Percentiles rank a stretch among this genome's conserved stretches.
Evolutionary conservation across 75 land plant species (phyloP).

Genomic region (Cupressus sempervirens): DNA sequence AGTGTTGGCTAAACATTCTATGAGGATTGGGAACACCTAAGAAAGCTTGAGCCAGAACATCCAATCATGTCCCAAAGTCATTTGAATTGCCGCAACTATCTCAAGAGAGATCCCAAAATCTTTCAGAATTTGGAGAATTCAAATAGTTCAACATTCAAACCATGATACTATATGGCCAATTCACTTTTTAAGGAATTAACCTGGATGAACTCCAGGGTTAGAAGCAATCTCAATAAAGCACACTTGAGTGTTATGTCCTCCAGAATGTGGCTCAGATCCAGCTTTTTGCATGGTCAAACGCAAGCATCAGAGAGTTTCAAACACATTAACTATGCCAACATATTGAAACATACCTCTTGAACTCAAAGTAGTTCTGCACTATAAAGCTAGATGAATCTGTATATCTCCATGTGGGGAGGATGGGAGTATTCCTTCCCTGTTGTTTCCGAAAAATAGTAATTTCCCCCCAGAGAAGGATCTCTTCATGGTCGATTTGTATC

Average conservation of each 20-base stretch:
- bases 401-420: slow-evolving; percentile 4
- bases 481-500: slow-evolving; percentile 3
- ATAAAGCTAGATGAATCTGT: neutral
- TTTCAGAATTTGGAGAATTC: neutral
- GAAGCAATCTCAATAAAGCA: neutral
- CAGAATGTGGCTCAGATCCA: neutral
- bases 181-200: neutral
- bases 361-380: neutral
- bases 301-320: slow-evolving; percentile 3
- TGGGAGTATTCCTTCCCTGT: slow-evolving; percentile 4
- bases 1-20: neutral
- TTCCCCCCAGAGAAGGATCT: slow-evolving; percentile 11
- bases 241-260: neutral
- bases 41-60: neutral
- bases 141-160: neutral
- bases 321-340: neutral
- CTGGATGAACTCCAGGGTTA: neutral
- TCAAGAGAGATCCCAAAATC: slow-evolving; percentile 2
- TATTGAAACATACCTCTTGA: slow-evolving; percentile 8
- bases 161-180: neutral
- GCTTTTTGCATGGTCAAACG: neutral
- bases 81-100: slow-evolving; percentile 7
- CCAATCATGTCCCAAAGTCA: neutral
- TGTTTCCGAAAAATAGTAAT: neutral
- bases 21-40: neutral